Conservation (phyloP, 305 asterid species). For the Fraxinus albicans region DNA sequence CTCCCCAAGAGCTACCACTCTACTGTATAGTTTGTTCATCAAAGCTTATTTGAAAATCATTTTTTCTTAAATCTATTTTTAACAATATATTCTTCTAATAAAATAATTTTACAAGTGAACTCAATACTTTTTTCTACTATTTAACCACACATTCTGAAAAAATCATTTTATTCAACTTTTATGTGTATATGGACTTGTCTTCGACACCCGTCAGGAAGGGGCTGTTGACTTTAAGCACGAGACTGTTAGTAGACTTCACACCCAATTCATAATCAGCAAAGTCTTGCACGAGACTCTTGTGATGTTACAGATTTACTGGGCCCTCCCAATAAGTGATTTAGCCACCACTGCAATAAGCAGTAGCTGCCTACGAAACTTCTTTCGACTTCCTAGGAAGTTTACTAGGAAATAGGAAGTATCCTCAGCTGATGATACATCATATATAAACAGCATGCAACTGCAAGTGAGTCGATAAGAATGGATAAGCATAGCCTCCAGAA, state of each 20-base stretch:
- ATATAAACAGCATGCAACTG: constrained; percentile 15
- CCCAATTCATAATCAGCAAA: not conserved
- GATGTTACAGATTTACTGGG: constrained; percentile 42
- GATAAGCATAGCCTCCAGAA: constrained; percentile 19
- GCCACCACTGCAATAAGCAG: constrained; percentile 46
- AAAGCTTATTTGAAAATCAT: not conserved
- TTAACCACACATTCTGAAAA: not conserved
- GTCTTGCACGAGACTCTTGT: not conserved
- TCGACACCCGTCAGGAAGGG: not conserved
- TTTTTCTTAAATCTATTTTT: not conserved
- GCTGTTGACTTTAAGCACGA: not conserved
- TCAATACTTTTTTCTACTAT: too few relatives aligned
- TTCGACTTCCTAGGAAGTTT: constrained; percentile 39
- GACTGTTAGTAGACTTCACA: not conserved
- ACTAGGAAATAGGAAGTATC: not conserved
- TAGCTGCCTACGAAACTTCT: constrained; percentile 53
- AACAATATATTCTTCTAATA: too few relatives aligned
- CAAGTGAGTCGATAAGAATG: constrained; percentile 28
- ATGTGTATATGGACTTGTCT: not conserved
- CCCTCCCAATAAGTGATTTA: constrained; percentile 41
- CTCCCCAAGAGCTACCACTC: not conserved
- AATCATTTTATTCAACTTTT: not conserved
- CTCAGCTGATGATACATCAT: not conserved
- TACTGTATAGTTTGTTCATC: too few relatives aligned
- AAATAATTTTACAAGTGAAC: not conserved